These are phyloP conservation scores for Brachypodium distachyon DNA, from an alignment of 202 grass and related monocot species.

Conservation along the genomic window DNA sequence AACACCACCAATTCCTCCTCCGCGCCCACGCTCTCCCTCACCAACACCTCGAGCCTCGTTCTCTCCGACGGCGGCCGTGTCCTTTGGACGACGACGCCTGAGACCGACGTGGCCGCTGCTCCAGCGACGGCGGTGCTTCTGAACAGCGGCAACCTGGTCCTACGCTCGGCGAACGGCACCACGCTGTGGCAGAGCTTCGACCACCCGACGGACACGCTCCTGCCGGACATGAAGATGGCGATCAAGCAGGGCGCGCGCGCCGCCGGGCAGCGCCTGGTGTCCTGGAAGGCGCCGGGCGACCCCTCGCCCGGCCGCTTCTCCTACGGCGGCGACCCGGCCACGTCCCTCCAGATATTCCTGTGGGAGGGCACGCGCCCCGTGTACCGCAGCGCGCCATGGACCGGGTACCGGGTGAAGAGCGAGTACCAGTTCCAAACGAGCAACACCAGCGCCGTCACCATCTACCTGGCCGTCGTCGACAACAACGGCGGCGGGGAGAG, in stretches of 20 bases:
- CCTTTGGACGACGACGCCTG: slow-evolving; percentile 22
- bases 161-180: slow-evolving; percentile 1
- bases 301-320: slow-evolving; percentile 39
- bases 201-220: slow-evolving; percentile 31
- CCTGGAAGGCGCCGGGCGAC: slow-evolving; percentile 27
- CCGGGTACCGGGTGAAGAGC: background rate
- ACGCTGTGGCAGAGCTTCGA: slow-evolving; percentile 48
- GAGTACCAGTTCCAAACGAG: background rate
- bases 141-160: slow-evolving; percentile 36
- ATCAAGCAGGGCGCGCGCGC: background rate
- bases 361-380: slow-evolving; percentile 21
- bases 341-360: slow-evolving; percentile 28
- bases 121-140: background rate
- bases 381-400: slow-evolving; percentile 39
- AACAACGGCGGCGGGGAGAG: background rate
- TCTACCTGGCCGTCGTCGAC: background rate
- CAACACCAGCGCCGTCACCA: background rate
- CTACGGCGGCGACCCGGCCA: slow-evolving; percentile 16
- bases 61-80: background rate
- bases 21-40: background rate
- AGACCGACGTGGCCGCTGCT: background rate
- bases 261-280: background rate
- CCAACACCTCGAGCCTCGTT: slow-evolving; percentile 8
- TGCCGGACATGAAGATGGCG: slow-evolving; percentile 37
- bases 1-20: no score